Evolutionary conservation across 2,329 filamentous ascomycete species (phyloP).

Genomic region (Fusarium brachygibbosum): DNA sequence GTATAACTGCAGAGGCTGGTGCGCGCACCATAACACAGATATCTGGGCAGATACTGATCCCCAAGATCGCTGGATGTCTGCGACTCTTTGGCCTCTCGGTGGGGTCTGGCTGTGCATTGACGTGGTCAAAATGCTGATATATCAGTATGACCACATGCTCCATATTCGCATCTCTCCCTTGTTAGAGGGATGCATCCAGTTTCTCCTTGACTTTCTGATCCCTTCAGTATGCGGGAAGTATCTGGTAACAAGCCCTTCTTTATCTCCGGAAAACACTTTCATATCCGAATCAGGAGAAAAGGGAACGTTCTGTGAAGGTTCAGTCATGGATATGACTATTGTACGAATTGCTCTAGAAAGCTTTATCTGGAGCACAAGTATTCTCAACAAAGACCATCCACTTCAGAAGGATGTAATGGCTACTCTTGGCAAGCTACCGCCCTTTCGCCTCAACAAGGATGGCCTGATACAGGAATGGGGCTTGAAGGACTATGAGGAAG

Average conservation of each 20-base stretch:
- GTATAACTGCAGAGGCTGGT: slow-evolving; percentile 56
- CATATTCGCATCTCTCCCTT: slow-evolving; percentile 48
- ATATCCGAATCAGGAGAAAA: slow-evolving; percentile 26
- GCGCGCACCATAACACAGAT: slow-evolving; percentile 57
- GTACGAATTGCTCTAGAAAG: slow-evolving; percentile 41
- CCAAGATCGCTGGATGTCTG: slow-evolving; percentile 52
- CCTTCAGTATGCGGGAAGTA: slow-evolving; percentile 46
- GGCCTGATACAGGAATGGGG: slow-evolving; percentile 58
- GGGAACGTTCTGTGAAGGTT: slow-evolving; percentile 46
- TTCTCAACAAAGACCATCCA: slow-evolving; percentile 18
- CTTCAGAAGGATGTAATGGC: slow-evolving; percentile 9
- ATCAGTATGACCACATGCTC: slow-evolving; percentile 34
- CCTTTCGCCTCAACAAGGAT: slow-evolving; percentile 29
- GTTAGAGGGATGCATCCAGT: slow-evolving; percentile 53
- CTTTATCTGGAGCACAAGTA: slow-evolving; percentile 35
- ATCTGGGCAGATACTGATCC: slow-evolving; percentile 57
- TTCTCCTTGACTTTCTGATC: slow-evolving; percentile 57
- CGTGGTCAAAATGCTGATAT: slow-evolving; percentile 45
- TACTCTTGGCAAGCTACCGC: slow-evolving; percentile 16
- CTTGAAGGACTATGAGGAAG: slow-evolving; percentile 53
- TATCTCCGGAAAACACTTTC: slow-evolving; percentile 48
- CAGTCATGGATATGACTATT: slow-evolving; percentile 46
- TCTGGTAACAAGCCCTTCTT: slow-evolving; percentile 46
- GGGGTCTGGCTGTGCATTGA: slow-evolving; percentile 47
- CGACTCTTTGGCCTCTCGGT: slow-evolving; percentile 47